These are phyloP conservation scores for Colletotrichum sp. DNA, from an alignment of 2,329 filamentous ascomycete species.

Conservation along the genomic window DNA sequence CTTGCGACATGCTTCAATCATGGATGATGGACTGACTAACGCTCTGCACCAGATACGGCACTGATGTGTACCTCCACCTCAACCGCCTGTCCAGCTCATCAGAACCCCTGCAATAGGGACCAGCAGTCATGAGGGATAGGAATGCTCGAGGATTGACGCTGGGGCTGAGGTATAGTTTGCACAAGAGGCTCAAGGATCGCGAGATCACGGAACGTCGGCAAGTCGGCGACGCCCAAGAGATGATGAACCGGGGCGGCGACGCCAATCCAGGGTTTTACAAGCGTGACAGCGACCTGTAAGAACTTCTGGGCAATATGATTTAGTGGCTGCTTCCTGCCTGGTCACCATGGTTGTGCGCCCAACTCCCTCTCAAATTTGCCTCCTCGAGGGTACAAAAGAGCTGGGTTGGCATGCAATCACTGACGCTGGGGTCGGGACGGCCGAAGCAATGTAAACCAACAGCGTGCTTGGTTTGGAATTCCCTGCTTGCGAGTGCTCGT, in stretches of 20 bases:
- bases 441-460: neutral
- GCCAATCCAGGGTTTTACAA: conserved; percentile 24
- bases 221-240: conserved; percentile 84
- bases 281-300: conserved; percentile 40
- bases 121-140: conserved; percentile 84
- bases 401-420: neutral
- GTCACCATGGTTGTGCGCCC: neutral
- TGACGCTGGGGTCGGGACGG: neutral
- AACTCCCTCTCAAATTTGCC: neutral
- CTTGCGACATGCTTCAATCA: neutral
- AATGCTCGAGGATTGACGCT: conserved; percentile 69
- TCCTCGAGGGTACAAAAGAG: no score
- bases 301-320: neutral
- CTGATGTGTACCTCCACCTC: conserved; percentile 96
- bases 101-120: conserved; percentile 93
- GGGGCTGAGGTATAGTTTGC: conserved; percentile 60
- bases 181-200: conserved; percentile 71
- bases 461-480: neutral
- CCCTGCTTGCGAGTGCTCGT: neutral
- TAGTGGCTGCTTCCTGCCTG: neutral
- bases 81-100: conserved; percentile 95
- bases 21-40: conserved; percentile 7
- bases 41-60: conserved; percentile 77
- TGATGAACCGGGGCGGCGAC: conserved; percentile 62
- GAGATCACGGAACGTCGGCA: conserved; percentile 89